Evolutionary conservation across 2,329 filamentous ascomycete genomes (phyloP).

Genomic region (Gremmenia infestans): DNA sequence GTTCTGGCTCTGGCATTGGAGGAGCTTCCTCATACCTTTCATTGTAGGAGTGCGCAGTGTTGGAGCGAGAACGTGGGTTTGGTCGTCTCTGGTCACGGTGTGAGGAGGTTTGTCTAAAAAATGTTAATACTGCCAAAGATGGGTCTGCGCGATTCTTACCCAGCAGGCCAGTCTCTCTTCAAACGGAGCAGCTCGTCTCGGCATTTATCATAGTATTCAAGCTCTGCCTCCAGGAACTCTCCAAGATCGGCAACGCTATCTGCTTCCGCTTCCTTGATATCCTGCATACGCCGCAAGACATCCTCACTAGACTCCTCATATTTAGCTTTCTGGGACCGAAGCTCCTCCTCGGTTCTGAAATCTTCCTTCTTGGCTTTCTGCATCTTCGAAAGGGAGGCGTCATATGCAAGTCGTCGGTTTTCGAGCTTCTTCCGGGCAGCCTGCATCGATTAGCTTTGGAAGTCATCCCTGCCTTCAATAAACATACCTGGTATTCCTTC

Average conservation of each 20-base stretch:
- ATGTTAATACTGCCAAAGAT: background rate
- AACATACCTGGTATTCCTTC: conserved; percentile 89
- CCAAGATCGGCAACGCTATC: conserved; percentile 78
- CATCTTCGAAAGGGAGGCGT: conserved; percentile 84
- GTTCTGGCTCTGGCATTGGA: conserved; percentile 38
- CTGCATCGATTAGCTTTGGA: conserved; percentile 36
- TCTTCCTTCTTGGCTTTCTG: conserved; percentile 93
- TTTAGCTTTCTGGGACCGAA: conserved; percentile 86
- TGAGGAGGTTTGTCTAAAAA: conserved; percentile 25
- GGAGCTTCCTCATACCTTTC: conserved; percentile 50
- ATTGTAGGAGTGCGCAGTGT: conserved; percentile 58
- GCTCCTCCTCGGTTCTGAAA: conserved; percentile 87
- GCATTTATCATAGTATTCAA: conserved; percentile 88
- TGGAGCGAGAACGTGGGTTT: conserved; percentile 48
- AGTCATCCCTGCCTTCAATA: background rate
- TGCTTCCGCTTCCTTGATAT: conserved; percentile 86
- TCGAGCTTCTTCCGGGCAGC: conserved; percentile 91
- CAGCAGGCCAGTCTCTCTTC: conserved; percentile 64
- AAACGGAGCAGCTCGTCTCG: conserved; percentile 72
- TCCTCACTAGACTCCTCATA: conserved; percentile 95
- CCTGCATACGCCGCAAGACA: conserved; percentile 86
- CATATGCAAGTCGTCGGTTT: conserved; percentile 80
- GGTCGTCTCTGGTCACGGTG: conserved; percentile 22
- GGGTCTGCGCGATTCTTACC: conserved; percentile 37
- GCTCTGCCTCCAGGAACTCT: conserved; percentile 79